Percentiles rank a stretch among this genome's conserved stretches.
Evolutionary conservation across 495 filamentous ascomycete species (phyloP).

Genomic region (Talaromyces adpressus): DNA sequence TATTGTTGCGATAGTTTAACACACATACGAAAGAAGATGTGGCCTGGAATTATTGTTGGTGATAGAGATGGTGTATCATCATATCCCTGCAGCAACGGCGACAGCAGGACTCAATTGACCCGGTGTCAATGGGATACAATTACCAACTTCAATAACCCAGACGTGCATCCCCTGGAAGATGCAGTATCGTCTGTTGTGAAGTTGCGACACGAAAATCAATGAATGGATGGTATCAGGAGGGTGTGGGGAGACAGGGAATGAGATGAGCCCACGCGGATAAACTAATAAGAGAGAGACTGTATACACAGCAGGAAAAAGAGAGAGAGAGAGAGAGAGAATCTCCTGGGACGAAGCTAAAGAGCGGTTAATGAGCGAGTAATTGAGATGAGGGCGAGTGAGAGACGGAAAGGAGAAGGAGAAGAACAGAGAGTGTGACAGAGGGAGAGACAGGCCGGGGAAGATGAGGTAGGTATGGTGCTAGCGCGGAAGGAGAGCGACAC

Average conservation of each 20-base stretch:
- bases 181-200: not conserved
- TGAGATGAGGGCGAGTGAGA: not conserved
- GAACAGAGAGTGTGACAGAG: constrained; percentile 5
- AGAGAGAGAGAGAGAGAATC: constrained; percentile 5
- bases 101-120: not conserved
- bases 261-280: not conserved
- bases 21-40: not conserved
- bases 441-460: not conserved
- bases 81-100: not conserved
- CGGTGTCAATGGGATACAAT: not conserved
- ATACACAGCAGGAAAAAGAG: not conserved
- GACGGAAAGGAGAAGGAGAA: constrained; percentile 7
- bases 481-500: not conserved
- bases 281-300: not conserved
- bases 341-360: not conserved
- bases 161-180: not conserved
- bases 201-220: not conserved
- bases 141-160: not conserved
- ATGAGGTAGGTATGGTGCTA: not conserved
- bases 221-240: not conserved
- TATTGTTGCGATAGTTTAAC: not conserved
- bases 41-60: not conserved
- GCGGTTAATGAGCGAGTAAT: not conserved
- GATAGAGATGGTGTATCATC: not conserved
- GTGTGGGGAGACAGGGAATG: not conserved